Evolutionary conservation across 164 flowering plant species (phyloP), one percentile per base, ranked within the genome.

Genomic region (Umbellularia californica): DNA sequence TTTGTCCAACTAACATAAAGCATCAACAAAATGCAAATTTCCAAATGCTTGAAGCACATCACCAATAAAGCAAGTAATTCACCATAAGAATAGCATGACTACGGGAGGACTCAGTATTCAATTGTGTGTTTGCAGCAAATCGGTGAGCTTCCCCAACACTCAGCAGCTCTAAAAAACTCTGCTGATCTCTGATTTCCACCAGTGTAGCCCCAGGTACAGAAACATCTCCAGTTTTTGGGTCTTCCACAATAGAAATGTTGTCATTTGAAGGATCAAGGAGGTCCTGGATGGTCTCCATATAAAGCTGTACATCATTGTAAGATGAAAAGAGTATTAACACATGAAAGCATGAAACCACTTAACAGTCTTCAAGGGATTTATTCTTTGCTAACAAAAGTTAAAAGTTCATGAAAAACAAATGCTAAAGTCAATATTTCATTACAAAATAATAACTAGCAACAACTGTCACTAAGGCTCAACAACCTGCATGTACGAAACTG

Each of bases 21-120:
- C 60, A 70, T 10, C 33, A 52, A 17, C 28, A 70, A 60, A 6
- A 12, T 50, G 60, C 62, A 13, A 50, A 70, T 50, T 69, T 66
- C 17, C 14, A 3, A 3, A 55, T 55, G 17, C 60, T 24, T 15
- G 66, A 35, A 2, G 66, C 7, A 69, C 62, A 20, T 4, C 15
- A 52, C 17, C 4, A 51, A 23, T 70, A 41, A 19, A 19, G 17
- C 2, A 14, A 41, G 17, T 64, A 22, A 65, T 69, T 85, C 75
- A 96, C 99, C 99, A 96, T 87, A 75, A 96, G 68, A 77, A 96
- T 88, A 78, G 98, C 98, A 86, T 96, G 99, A 79, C 98, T 96
- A 15, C 98, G 93, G 66, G 99, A 96, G 68, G 99, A 96, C 84
- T 94, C 98, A 60, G 99, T 92, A 81, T 96, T 94, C 83, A 94